phyloP scores from a whole-genome alignment of 2,329 filamentous ascomycete species.

The Aspergillus neoniger region DNA sequence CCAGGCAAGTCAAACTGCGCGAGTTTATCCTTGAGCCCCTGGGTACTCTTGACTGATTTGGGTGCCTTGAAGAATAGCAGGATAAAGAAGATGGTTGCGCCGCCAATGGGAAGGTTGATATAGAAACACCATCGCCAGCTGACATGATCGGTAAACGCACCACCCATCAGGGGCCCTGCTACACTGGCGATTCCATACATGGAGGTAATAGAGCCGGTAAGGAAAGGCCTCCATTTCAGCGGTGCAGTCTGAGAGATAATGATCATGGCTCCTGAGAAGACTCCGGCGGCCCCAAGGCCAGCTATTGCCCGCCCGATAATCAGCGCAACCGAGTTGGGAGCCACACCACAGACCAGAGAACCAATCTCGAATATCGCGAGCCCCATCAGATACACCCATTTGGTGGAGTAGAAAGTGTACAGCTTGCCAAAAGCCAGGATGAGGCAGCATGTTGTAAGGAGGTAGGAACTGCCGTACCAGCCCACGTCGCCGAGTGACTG shows the following conservation, averaged over 20 bases:
- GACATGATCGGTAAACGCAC: constrained; percentile 20
- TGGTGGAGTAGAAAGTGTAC: constrained; percentile 47
- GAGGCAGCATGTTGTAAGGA: constrained; percentile 47
- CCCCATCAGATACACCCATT: constrained; percentile 45
- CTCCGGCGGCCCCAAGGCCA: constrained; percentile 41
- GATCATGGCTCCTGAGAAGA: constrained; percentile 43
- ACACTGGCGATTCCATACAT: constrained; percentile 48
- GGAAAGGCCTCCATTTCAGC: constrained; percentile 43
- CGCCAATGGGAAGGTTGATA: constrained; percentile 57
- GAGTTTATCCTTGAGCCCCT: constrained; percentile 26
- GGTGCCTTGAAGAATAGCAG: constrained; percentile 35
- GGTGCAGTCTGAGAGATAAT: constrained; percentile 45
- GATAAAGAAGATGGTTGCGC: constrained; percentile 45
- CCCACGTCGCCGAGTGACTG: constrained; percentile 49
- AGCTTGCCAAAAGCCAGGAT: constrained; percentile 47
- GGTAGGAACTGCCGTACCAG: constrained; percentile 52
- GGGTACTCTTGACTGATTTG: constrained; percentile 37
- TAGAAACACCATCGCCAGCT: constrained; percentile 53
- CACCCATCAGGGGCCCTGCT: constrained; percentile 40
- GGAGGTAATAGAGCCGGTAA: constrained; percentile 43
- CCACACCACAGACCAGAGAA: constrained; percentile 41
- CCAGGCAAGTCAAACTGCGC: constrained; percentile 48
- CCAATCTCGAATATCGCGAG: constrained; percentile 48
- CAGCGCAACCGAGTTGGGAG: constrained; percentile 40
- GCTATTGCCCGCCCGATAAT: constrained; percentile 48